These are phyloP conservation scores for Selaginella moellendorffii DNA, from an alignment of 75 land plant species.

Conservation along the genomic window DNA sequence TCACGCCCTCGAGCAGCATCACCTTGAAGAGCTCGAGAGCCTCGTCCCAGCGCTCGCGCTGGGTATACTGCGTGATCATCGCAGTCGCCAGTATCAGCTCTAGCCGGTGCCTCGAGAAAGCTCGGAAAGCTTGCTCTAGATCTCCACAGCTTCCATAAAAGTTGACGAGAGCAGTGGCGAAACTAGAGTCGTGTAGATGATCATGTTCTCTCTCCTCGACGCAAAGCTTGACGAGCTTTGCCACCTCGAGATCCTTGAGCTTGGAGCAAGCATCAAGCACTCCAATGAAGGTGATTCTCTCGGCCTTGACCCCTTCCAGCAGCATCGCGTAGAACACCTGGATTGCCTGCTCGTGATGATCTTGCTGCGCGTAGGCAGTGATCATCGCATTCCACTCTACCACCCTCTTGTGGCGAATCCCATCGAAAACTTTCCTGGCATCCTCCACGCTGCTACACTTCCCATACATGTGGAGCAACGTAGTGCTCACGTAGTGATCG, in stretches of 20 bases:
- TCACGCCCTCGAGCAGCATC: slow-evolving; percentile 1
- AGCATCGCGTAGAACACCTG: slow-evolving; percentile 9
- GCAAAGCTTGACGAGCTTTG: no score
- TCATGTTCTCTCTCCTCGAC: no score
- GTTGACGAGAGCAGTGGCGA: no score
- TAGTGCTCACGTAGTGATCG: slow-evolving; percentile 16
- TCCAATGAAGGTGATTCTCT: slow-evolving; percentile 23
- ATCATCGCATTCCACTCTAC: slow-evolving; percentile 21
- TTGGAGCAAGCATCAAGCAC: slow-evolving; percentile 29
- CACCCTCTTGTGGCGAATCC: slow-evolving; percentile 5
- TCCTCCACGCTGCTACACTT: slow-evolving; percentile 25
- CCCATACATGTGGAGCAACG: slow-evolving; percentile 31
- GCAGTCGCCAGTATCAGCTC: no score
- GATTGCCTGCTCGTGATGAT: slow-evolving; percentile 11
- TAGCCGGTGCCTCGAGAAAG: no score
- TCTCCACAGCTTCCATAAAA: no score
- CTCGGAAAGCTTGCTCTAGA: no score
- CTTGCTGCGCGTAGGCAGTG: slow-evolving; percentile 19
- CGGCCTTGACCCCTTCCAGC: slow-evolving; percentile 3
- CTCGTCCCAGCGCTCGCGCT: no score
- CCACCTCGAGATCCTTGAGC: not conserved
- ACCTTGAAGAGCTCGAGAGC: no score
- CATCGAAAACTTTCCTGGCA: slow-evolving; percentile 15
- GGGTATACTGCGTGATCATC: no score
- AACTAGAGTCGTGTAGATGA: no score